Base-by-base conservation (phyloP, 2,329 filamentous ascomycete genomes). In the Fusarium bactridioides region DNA sequence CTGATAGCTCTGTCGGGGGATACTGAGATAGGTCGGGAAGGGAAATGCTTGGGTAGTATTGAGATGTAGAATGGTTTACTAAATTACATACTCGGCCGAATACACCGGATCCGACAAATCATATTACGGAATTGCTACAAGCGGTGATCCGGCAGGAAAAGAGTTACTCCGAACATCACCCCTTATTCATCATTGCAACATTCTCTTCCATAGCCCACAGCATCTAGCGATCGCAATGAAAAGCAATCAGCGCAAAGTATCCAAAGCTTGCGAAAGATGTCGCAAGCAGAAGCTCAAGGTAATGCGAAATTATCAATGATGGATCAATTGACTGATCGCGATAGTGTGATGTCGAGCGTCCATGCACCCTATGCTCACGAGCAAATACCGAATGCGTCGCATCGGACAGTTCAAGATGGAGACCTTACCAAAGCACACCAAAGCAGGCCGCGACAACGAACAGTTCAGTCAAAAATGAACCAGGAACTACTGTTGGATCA, bases 211-310 rank as follows among this genome's bases (percentile, higher is more conserved):
- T 10, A 19, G 0, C 0, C 11, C 4, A 10, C 7, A 0, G 16
- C 16, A 23, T 33, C 29, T 1, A 10, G 16, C 10, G 1, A 48
- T 48, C 12, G 6, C 5, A 3, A 37, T 59, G 33, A 38, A 51
- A 11, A 16, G 0, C 19, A 27, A 16, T 21, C 33, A 3, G 0
- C 51, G 16, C 29, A 19, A 54, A 41, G 18, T 54, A 0, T 8
- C 47, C 10, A 53, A 13, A 1, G 67, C 69, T 7, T 72, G 67
- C 16, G 62, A 64, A 5, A 41, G 69, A 12, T 72, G 69, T 27
- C 69, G 69, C 0, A 58, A 38, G 25, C 69, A 72, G 19, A 72
- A 67, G 23, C 45, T 72, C 0, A 72, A 70, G n/a, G 69, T 38
- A 2, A 15, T 15, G 1, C 1, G 0, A 15, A 13, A 33, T 15